Percentiles rank a stretch among this genome's conserved stretches.
These are phyloP conservation scores for Ustilago esculenta DNA, from an alignment of 1,284 basidiomycete genomes.

Conservation along the genomic window DNA sequence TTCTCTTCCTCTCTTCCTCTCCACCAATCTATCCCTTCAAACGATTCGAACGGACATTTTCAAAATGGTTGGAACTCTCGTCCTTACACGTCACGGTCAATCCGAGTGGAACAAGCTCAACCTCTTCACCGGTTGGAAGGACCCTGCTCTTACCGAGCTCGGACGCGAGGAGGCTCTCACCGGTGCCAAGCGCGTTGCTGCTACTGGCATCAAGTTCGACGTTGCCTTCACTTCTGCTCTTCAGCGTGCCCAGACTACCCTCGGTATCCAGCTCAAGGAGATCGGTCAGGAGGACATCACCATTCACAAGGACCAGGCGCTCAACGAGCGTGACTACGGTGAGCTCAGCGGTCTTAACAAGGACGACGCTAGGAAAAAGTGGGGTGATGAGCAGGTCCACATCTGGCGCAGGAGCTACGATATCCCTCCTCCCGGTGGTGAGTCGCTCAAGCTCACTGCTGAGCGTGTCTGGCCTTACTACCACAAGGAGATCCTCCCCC, in stretches of 20 bases:
- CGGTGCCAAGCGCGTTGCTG: conserved; percentile 64
- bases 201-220: conserved; percentile 65
- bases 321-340: conserved; percentile 70
- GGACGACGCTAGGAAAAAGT: conserved; percentile 69
- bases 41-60: not conserved
- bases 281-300: conserved; percentile 67
- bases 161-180: conserved; percentile 65
- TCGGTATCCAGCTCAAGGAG: conserved; percentile 68
- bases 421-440: conserved; percentile 68
- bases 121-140: conserved; percentile 67
- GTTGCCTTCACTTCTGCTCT: conserved; percentile 69
- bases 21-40: not conserved
- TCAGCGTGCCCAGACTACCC: conserved; percentile 68
- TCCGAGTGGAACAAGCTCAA: conserved; percentile 68
- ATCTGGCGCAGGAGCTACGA: conserved; percentile 68
- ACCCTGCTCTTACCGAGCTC: conserved; percentile 65
- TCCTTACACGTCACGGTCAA: conserved; percentile 67
- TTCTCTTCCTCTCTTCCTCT: not conserved
- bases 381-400: conserved; percentile 69
- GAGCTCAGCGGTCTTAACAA: conserved; percentile 69
- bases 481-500: conserved; percentile 68
- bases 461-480: conserved; percentile 69
- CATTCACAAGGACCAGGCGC: conserved; percentile 67
- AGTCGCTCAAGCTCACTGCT: conserved; percentile 69
- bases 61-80: conserved; percentile 61